These are phyloP conservation scores for Dendrobium catenatum DNA, from an alignment of 106 monocot genomes.

Conservation along the genomic window DNA sequence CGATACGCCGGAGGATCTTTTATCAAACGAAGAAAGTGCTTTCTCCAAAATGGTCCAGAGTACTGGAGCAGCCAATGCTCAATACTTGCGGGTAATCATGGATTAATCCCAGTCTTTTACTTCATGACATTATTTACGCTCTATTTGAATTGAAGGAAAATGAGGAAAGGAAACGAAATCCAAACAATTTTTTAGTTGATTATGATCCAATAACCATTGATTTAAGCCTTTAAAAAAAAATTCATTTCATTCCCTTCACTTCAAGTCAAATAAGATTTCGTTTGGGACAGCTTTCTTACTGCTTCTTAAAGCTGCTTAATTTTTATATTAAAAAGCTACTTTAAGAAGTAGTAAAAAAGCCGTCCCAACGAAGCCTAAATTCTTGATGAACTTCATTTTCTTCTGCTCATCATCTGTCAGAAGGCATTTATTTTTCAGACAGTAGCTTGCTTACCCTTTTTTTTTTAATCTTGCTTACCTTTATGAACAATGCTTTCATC, in stretches of 20 bases:
- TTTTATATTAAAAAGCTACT: too few relatives aligned
- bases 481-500: too few relatives aligned
- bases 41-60: constrained; percentile 98
- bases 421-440: too few relatives aligned
- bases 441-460: too few relatives aligned
- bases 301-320: too few relatives aligned
- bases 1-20: constrained; percentile 71
- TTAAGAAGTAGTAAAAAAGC: too few relatives aligned
- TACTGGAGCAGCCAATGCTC: constrained; percentile 92
- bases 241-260: neutral
- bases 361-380: neutral
- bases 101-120: neutral
- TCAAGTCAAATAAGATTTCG: neutral
- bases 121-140: neutral
- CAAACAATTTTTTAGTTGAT: too few relatives aligned
- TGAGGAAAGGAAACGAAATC: too few relatives aligned
- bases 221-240: too few relatives aligned
- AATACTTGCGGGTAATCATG: constrained; percentile 72
- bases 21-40: constrained; percentile 76
- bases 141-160: neutral
- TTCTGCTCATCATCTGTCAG: neutral
- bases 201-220: too few relatives aligned
- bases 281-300: too few relatives aligned
- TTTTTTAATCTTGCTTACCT: too few relatives aligned
- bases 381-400: neutral